Percentiles rank a stretch among this genome's conserved stretches.
Conservation (phyloP, 2,329 filamentous ascomycete genomes). For the Fusarium penzigii region DNA sequence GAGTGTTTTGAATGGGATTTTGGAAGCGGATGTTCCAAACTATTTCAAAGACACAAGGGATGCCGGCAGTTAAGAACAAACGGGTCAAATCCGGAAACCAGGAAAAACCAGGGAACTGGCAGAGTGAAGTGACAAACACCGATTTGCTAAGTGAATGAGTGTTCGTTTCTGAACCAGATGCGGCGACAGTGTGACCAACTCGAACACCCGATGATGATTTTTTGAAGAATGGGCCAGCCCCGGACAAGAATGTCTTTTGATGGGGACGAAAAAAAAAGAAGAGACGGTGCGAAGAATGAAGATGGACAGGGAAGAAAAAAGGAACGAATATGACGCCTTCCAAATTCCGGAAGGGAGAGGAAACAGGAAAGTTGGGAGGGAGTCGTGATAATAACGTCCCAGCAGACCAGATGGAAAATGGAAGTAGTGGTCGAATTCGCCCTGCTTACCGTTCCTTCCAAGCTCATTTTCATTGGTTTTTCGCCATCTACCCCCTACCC, state of each 20-base stretch:
- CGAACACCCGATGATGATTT: conserved; percentile 1
- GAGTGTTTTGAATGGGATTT: conserved; percentile 21
- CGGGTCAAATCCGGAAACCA: not conserved
- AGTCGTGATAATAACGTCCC: conserved; percentile 26
- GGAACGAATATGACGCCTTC: conserved; percentile 7
- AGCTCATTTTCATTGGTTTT: not conserved
- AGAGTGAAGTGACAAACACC: not conserved
- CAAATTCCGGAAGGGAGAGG: conserved; percentile 5
- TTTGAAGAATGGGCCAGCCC: conserved; percentile 16
- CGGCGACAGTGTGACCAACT: not conserved
- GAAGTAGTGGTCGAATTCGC: not conserved
- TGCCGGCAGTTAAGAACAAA: not conserved
- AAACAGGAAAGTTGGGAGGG: conserved; percentile 5
- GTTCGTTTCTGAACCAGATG: not conserved
- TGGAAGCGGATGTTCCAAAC: conserved; percentile 11
- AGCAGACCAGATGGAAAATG: conserved; percentile 2
- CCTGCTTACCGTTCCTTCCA: conserved; percentile 3
- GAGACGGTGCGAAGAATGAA: conserved; percentile 12
- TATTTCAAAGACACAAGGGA: not conserved
- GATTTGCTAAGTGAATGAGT: not conserved
- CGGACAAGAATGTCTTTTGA: conserved; percentile 15
- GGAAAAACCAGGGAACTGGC: conserved; percentile 5
- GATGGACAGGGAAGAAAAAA: conserved; percentile 15
- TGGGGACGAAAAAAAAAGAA: conserved; percentile 5
- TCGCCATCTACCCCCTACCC: too few species aligned